phyloP scores from a whole-genome alignment of 225 moss, liverwort and hornwort species.

The Physcomitrellopsis africana region DNA sequence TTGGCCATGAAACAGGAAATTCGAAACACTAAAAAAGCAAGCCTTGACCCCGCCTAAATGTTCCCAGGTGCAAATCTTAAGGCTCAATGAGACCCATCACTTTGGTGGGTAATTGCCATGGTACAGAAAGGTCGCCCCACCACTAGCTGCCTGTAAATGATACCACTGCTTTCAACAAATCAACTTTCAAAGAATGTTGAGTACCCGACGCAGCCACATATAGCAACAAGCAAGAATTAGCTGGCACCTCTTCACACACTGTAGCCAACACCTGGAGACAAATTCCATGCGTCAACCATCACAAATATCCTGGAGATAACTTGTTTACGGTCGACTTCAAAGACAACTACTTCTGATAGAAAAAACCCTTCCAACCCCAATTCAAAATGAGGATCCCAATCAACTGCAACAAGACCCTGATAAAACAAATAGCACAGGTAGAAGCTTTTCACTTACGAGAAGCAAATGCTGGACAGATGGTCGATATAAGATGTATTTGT shows the following conservation, averaged over 20 bases:
- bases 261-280: constrained; percentile 77
- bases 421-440: background rate
- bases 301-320: too few relatives aligned
- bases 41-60: too few relatives aligned
- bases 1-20: background rate
- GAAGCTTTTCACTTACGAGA: constrained; percentile 54
- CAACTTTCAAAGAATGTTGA: background rate
- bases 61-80: too few relatives aligned
- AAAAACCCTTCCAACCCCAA: too few relatives aligned
- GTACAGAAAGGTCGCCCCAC: too few relatives aligned
- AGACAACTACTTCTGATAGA: background rate
- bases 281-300: background rate
- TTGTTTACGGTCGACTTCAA: too few relatives aligned
- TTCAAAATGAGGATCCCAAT: too few relatives aligned
- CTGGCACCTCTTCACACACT: constrained; percentile 91
- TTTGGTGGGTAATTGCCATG: too few relatives aligned
- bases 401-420: background rate
- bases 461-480: constrained; percentile 91
- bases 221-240: constrained; percentile 76
- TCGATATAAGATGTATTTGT: constrained; percentile 91
- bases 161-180: too few relatives aligned
- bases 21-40: too few relatives aligned
- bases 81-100: too few relatives aligned
- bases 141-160: too few relatives aligned
- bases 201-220: constrained; percentile 90